Percentiles rank a stretch among this genome's conserved stretches.
phyloP scores from a whole-genome alignment of 768 basidiomycete genomes.

The Amanita molliuscula region DNA sequence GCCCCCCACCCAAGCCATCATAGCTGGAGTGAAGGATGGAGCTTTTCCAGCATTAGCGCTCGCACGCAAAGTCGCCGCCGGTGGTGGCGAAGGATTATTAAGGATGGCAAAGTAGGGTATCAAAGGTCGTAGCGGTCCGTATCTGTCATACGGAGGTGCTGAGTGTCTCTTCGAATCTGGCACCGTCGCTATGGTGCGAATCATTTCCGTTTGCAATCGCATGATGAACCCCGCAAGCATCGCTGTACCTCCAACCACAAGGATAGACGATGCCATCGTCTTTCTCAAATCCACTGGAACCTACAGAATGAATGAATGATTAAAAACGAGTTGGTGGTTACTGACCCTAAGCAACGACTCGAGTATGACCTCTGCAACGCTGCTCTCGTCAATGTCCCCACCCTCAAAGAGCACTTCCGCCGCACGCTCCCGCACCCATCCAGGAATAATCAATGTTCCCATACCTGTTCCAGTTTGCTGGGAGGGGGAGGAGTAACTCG shows the following conservation, averaged over 20 bases:
- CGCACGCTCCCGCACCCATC: constrained; percentile 90
- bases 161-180: constrained; percentile 16
- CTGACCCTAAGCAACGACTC: constrained; percentile 69
- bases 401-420: constrained; percentile 88
- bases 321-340: not conserved
- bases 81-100: constrained; percentile 68
- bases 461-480: constrained; percentile 65
- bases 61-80: constrained; percentile 38
- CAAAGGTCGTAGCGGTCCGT: constrained; percentile 62
- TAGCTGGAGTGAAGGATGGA: constrained; percentile 75
- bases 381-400: constrained; percentile 81
- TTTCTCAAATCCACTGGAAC: constrained; percentile 85
- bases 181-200: constrained; percentile 37
- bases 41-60: constrained; percentile 68
- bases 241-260: constrained; percentile 81
- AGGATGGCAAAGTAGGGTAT: constrained; percentile 68
- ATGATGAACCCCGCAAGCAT: constrained; percentile 92
- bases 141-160: constrained; percentile 58
- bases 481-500: constrained; percentile 55
- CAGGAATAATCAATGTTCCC: constrained; percentile 79
- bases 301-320: constrained; percentile 26
- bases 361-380: constrained; percentile 73
- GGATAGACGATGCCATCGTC: constrained; percentile 73
- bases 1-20: constrained; percentile 88
- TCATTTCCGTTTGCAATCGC: constrained; percentile 70